These are phyloP conservation scores for Cordyceps militaris DNA, from an alignment of 2,329 filamentous ascomycete genomes.

Conservation along the genomic window DNA sequence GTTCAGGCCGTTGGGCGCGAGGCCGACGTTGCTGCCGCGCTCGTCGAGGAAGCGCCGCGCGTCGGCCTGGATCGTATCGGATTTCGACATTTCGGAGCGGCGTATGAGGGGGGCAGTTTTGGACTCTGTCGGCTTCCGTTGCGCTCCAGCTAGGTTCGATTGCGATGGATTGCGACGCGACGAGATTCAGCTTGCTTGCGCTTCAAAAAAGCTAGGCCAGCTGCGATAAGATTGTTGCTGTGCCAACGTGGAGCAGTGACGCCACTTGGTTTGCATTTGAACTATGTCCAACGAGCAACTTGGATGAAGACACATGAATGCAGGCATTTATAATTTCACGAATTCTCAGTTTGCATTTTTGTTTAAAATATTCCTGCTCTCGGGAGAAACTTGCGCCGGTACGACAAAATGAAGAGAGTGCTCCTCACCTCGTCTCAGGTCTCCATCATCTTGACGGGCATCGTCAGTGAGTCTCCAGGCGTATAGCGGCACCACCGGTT, in stretches of 20 bases:
- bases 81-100: conserved; percentile 27
- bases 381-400: not conserved
- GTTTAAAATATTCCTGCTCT: not conserved
- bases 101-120: not conserved
- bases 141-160: not conserved
- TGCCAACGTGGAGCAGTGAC: conserved; percentile 25
- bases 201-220: conserved; percentile 12
- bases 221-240: conserved; percentile 40
- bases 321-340: not conserved
- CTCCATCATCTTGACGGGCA: conserved; percentile 57
- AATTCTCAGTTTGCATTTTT: not conserved
- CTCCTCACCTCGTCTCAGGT: conserved; percentile 65
- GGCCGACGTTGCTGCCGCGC: conserved; percentile 67
- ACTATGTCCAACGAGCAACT: not conserved
- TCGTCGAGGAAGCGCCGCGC: conserved; percentile 81
- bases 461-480: conserved; percentile 48
- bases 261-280: not conserved
- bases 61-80: conserved; percentile 64
- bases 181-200: conserved; percentile 11
- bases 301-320: not conserved
- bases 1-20: conserved; percentile 83
- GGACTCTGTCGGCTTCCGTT: conserved; percentile 5
- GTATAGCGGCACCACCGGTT: conserved; percentile 1
- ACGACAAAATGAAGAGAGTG: conserved; percentile 32
- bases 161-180: not conserved